Base-by-base conservation (phyloP, 805 yeast genomes). In the Candida ipomoeae region DNA sequence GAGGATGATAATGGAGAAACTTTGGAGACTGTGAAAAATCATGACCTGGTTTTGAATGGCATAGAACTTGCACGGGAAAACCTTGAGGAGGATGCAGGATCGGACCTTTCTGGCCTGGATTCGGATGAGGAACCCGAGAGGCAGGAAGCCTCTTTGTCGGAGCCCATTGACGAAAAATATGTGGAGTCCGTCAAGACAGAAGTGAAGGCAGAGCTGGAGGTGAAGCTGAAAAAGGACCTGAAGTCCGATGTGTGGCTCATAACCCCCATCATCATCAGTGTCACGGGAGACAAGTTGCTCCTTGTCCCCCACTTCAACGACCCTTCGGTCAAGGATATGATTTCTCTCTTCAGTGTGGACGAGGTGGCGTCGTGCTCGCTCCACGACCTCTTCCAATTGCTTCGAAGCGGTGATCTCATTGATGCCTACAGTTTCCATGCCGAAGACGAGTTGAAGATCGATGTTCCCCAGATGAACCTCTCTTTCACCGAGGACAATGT, bases 401-500 rank as follows among this genome's bases (percentile, higher is more conserved):
- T 68, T 18, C 56, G 74, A 40, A 63, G 65, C 46, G 67, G 63
- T 26, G 69, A 63, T 48, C 55, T 67, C 7, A 53, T 54, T 8
- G 68, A 65, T 18, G 54, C 66, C 6, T 60, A 60, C 37, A 51
- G 56, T 13, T 62, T 66, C 38, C 52, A 60, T 14, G 53, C 55
- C 6, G 56, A 56, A 15, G 65, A 69, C 15, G 74, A 70, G 41
- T 52, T 68, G 38, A 56, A 56, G 4, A 52, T 70, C 14, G 54
- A 52, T 6, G 49, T 69, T 10, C 67, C 70, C 2, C 69, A 69
- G 50, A 51, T 71, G 31, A 56, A 51, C 21, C 55, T 69, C 23
- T 43, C 48, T n/a, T 56, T 71, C n/a, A 52, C 70, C 1, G 73
- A 71, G 48, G 71, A 68, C 52, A 61, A 66, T 45, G 54, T 62